A percentile compares a stretch with the other conserved stretches of the same genome.
Evolutionary conservation across 108 stramenopile species (phyloP).

Genomic region (Cylindrotheca closterium): DNA sequence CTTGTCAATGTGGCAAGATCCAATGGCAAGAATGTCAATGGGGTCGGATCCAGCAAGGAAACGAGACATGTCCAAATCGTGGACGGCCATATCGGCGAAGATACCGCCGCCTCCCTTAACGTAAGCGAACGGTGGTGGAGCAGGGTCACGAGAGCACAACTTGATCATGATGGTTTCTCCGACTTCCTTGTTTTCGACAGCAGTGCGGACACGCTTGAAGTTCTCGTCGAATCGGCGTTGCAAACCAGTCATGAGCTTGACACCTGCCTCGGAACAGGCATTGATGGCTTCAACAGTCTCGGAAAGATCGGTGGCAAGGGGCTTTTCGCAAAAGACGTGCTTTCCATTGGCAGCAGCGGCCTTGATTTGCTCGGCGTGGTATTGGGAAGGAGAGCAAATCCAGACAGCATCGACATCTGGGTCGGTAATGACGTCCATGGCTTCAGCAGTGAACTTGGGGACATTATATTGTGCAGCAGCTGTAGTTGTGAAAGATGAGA

Average conservation of each 20-base stretch:
- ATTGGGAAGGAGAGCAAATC: conserved; percentile 94
- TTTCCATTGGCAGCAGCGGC: conserved; percentile 89
- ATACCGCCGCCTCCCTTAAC: conserved; percentile 96
- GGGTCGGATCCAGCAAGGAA: conserved; percentile 92
- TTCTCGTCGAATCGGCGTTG: conserved; percentile 95
- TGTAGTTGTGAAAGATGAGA: too few species aligned
- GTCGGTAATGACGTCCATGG: conserved; percentile 91
- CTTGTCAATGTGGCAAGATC: conserved; percentile 94
- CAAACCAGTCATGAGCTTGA: conserved; percentile 94
- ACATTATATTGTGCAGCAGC: conserved; percentile 88
- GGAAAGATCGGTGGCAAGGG: conserved; percentile 90
- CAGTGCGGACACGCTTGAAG: conserved; percentile 85
- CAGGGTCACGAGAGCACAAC: conserved; percentile 91
- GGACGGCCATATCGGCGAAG: conserved; percentile 97
- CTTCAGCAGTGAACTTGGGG: conserved; percentile 81
- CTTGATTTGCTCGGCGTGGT: conserved; percentile 94
- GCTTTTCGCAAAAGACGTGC: conserved; percentile 97
- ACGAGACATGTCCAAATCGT: conserved; percentile 96
- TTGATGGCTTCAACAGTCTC: conserved; percentile 96
- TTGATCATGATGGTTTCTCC: conserved; percentile 89
- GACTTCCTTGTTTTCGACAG: conserved; percentile 83
- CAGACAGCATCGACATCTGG: conserved; percentile 96
- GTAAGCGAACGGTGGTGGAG: conserved; percentile 93
- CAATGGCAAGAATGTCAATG: conserved; percentile 86
- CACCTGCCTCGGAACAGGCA: conserved; percentile 87